Percentiles rank a stretch among this genome's conserved stretches.
These are phyloP conservation scores for Aspergillus pseudoviridinutans DNA, from an alignment of 2,329 filamentous ascomycete species.

Conservation along the genomic window DNA sequence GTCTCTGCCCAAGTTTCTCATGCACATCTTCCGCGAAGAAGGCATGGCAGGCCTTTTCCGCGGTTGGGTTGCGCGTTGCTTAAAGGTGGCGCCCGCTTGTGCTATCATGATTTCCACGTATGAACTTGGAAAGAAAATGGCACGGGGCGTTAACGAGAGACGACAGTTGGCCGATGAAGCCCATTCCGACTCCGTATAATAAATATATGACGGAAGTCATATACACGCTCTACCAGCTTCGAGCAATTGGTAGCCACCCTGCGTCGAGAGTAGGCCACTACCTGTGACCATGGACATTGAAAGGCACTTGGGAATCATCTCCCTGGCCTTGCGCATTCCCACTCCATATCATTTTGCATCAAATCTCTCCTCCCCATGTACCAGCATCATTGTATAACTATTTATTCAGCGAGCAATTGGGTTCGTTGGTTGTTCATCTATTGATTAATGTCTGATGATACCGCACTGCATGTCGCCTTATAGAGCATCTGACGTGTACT, in stretches of 20 bases:
- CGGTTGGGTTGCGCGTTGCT: conserved; percentile 84
- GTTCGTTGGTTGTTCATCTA: background rate
- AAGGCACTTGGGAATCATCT: background rate
- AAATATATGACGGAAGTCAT: background rate
- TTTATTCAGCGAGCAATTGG: conserved; percentile 18
- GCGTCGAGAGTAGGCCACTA: background rate
- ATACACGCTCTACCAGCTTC: background rate
- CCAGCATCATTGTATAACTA: conserved; percentile 19
- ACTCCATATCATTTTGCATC: conserved; percentile 5
- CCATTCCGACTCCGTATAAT: conserved; percentile 16
- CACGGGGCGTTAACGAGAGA: conserved; percentile 67
- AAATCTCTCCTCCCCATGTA: conserved; percentile 11
- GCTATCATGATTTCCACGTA: conserved; percentile 99
- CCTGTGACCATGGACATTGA: background rate
- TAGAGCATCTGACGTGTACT: background rate
- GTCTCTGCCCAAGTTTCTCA: conserved; percentile 77
- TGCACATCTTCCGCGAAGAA: conserved; percentile 85
- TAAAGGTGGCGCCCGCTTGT: conserved; percentile 94
- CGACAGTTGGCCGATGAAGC: conserved; percentile 26
- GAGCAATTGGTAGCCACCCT: background rate
- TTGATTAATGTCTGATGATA: conserved; percentile 12
- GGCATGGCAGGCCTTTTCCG: conserved; percentile 77
- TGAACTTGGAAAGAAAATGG: conserved; percentile 89
- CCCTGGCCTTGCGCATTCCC: conserved; percentile 3
- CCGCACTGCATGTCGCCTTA: conserved; percentile 6